A percentile compares a stretch with the other conserved stretches of the same genome.
These are phyloP conservation scores for Amaranthus hypochondriacus DNA, from an alignment of 148 eudicot genomes.

Conservation along the genomic window DNA sequence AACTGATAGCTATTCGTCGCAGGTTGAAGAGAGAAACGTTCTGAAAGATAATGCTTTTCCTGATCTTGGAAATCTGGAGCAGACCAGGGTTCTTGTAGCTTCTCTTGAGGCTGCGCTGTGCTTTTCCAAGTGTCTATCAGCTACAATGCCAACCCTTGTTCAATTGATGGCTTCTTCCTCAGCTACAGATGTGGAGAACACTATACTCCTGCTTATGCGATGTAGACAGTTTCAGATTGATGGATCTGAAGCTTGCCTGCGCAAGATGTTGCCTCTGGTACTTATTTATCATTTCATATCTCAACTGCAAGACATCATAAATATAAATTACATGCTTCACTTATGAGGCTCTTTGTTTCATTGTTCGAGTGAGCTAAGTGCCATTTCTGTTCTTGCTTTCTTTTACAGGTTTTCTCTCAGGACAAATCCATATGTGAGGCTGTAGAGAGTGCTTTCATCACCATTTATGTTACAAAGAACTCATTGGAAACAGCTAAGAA, in stretches of 20 bases:
- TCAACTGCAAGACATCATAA: background rate
- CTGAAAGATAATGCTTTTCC: constrained; percentile 61
- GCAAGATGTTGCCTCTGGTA: constrained; percentile 97
- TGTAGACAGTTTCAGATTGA: constrained; percentile 93
- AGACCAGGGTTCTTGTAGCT: constrained; percentile 88
- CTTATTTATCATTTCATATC: constrained; percentile 16
- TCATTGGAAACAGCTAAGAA: constrained; percentile 84
- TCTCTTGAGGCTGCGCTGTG: constrained; percentile 89
- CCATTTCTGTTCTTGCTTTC: constrained; percentile 16
- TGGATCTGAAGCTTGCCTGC: constrained; percentile 85
- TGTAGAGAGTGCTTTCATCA: constrained; percentile 88
- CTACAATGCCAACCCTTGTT: constrained; percentile 80
- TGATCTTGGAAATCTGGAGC: constrained; percentile 91
- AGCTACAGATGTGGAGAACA: constrained; percentile 86
- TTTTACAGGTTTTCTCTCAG: constrained; percentile 78
- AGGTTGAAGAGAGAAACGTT: constrained; percentile 39
- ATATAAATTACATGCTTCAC: background rate
- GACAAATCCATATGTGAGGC: constrained; percentile 91
- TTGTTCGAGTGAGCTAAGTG: background rate
- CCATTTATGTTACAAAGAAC: constrained; percentile 74
- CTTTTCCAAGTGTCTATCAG: constrained; percentile 78
- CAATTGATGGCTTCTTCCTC: constrained; percentile 97
- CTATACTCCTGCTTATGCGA: constrained; percentile 89
- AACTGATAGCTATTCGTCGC: constrained; percentile 68
- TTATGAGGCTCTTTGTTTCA: background rate